Percentiles rank a stretch among this genome's conserved stretches.
Conservation (phyloP, 371 early-diverging fungal genomes). For the Actinomortierella ambigua region DNA sequence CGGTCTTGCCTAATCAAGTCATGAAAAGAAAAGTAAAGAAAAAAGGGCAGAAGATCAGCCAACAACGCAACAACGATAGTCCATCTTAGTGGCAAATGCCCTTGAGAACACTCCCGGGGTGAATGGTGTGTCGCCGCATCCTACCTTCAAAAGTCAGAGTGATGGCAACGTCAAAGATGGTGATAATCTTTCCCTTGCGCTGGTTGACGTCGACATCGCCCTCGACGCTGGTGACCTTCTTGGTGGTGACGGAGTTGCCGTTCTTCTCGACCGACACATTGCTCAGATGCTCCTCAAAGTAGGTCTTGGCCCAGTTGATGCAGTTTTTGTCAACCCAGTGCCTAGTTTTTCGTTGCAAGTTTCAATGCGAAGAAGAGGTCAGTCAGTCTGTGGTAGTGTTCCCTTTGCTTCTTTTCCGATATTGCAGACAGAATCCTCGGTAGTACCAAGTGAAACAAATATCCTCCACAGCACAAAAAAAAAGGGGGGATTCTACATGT, state of each 20-base stretch:
- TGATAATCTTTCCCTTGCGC: conserved; percentile 90
- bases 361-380: too few relatives aligned
- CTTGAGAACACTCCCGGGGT: conserved; percentile 1
- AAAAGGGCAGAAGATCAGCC: neutral
- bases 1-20: conserved; percentile 51
- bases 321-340: conserved; percentile 95
- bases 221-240: conserved; percentile 61
- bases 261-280: conserved; percentile 49
- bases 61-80: neutral
- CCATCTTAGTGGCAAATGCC: too few relatives aligned
- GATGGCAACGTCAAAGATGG: conserved; percentile 83
- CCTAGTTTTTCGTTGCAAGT: too few relatives aligned
- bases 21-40: neutral
- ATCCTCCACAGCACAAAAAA: neutral
- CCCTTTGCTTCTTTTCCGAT: neutral
- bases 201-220: conserved; percentile 93
- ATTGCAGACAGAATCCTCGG: neutral
- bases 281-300: conserved; percentile 64
- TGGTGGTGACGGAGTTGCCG: conserved; percentile 60
- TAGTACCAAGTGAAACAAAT: neutral
- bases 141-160: conserved; percentile 79
- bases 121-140: neutral
- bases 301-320: conserved; percentile 83
- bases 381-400: too few relatives aligned
- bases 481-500: neutral